These are phyloP conservation scores for Pseudognaphalium luteoalbum DNA, from an alignment of 129 eudicot genomes.

Conservation along the genomic window DNA sequence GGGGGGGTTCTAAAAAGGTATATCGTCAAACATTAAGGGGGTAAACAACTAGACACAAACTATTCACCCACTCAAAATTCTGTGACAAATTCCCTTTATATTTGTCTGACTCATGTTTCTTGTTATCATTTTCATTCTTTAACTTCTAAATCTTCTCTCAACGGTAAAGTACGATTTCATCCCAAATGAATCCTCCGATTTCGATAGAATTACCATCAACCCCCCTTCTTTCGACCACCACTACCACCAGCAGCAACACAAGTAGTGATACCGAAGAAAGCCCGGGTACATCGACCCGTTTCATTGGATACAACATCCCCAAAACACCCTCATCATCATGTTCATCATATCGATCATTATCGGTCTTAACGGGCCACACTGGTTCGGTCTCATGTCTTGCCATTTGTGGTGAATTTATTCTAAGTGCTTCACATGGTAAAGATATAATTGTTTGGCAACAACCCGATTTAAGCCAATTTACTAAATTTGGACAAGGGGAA, in stretches of 20 bases:
- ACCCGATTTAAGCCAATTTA: slow-evolving; percentile 70
- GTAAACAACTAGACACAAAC: not conserved
- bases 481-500: slow-evolving; percentile 82
- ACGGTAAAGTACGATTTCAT: slow-evolving; percentile 17
- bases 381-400: slow-evolving; percentile 81
- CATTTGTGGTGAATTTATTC: slow-evolving; percentile 82
- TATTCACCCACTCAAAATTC: slow-evolving; percentile 17
- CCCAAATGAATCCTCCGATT: slow-evolving; percentile 21
- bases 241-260: slow-evolving; percentile 23
- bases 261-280: slow-evolving; percentile 51
- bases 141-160: slow-evolving; percentile 19
- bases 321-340: slow-evolving; percentile 36
- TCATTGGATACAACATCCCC: slow-evolving; percentile 31
- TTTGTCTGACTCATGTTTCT: slow-evolving; percentile 11
- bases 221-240: slow-evolving; percentile 45
- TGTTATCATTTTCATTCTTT: slow-evolving; percentile 19
- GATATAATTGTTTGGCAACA: slow-evolving; percentile 97
- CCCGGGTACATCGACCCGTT: slow-evolving; percentile 41
- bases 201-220: slow-evolving; percentile 27
- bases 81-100: slow-evolving; percentile 8
- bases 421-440: slow-evolving; percentile 88
- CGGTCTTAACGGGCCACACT: slow-evolving; percentile 66
- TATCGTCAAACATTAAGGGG: not conserved
- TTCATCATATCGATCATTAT: slow-evolving; percentile 55
- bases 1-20: not conserved